These are phyloP conservation scores for Acanthamoeba lenticulata DNA, from an alignment of 208 protist species.

Conservation along the genomic window DNA sequence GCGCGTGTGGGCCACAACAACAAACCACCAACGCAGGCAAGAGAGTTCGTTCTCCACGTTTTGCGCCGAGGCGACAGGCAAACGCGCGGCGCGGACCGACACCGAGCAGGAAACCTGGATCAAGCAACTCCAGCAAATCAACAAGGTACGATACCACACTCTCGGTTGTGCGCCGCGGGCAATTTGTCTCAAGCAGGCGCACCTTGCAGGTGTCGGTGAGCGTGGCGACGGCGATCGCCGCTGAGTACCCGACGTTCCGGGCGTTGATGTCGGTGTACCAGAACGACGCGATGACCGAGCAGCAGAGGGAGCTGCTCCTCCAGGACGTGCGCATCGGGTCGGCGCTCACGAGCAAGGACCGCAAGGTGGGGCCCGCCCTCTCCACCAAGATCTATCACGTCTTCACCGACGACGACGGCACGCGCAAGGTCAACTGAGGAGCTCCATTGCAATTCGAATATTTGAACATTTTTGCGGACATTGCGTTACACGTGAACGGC, in stretches of 20 bases:
- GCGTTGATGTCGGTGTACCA: constrained; percentile 1
- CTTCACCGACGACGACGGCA: constrained; percentile 16
- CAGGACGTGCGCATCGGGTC: neutral
- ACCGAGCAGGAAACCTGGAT: constrained; percentile 21
- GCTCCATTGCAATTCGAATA: no score
- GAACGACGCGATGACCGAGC: neutral
- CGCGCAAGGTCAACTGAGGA: neutral
- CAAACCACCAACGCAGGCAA: neutral
- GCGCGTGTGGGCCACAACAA: neutral
- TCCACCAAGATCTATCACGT: constrained; percentile 45
- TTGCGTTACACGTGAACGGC: no score
- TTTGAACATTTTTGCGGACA: no score
- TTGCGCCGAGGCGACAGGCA: constrained; percentile 57
- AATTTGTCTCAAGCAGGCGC: neutral
- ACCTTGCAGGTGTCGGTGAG: neutral
- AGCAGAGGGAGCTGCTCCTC: constrained; percentile 4
- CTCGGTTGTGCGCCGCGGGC: neutral
- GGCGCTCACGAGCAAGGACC: neutral
- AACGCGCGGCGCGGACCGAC: neutral
- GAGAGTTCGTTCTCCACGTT: constrained; percentile 59
- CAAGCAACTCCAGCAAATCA: constrained; percentile 49
- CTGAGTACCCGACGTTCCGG: constrained; percentile 13
- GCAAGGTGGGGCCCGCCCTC: neutral
- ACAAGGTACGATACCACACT: neutral
- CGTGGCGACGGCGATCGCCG: neutral